Conservation (phyloP, 441 rosid genomes). For the Jatropha multifida region DNA sequence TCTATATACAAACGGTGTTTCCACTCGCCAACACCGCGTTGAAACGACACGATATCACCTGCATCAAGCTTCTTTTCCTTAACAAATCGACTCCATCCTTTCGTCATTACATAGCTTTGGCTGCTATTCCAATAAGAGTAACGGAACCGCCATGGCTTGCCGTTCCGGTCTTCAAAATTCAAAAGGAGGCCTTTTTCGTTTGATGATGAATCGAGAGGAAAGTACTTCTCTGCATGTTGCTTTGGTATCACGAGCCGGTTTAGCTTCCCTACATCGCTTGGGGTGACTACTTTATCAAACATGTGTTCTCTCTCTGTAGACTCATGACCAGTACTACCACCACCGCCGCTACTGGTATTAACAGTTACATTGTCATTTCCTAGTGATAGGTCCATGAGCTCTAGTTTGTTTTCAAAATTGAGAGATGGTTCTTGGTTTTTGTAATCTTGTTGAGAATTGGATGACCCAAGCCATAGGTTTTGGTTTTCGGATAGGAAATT, state of each 20-base stretch:
- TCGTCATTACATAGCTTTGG: conserved; percentile 98
- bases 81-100: conserved; percentile 99
- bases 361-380: conserved; percentile 36
- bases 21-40: conserved; percentile 69
- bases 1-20: conserved; percentile 71
- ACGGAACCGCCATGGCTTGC: conserved; percentile 90
- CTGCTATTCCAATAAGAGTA: conserved; percentile 98
- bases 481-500: conserved; percentile 27
- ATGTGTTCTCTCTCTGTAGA: conserved; percentile 34
- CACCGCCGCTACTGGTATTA: conserved; percentile 18
- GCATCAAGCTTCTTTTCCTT: conserved; percentile 96
- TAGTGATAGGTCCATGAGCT: conserved; percentile 61
- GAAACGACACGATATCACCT: conserved; percentile 88
- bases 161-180: conserved; percentile 84
- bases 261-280: conserved; percentile 85
- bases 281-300: conserved; percentile 44
- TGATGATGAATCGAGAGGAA: conserved; percentile 75
- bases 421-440: conserved; percentile 21
- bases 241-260: conserved; percentile 94
- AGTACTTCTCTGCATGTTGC: conserved; percentile 93
- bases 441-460: conserved; percentile 29
- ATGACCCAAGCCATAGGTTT: conserved; percentile 30
- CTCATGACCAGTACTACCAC: conserved; percentile 22
- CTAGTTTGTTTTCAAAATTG: conserved; percentile 33
- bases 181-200: conserved; percentile 80